Evolutionary conservation across 179 eudicot species (phyloP), one percentile per base, ranked within the genome.

Genomic region (Corrigiola litoralis): DNA sequence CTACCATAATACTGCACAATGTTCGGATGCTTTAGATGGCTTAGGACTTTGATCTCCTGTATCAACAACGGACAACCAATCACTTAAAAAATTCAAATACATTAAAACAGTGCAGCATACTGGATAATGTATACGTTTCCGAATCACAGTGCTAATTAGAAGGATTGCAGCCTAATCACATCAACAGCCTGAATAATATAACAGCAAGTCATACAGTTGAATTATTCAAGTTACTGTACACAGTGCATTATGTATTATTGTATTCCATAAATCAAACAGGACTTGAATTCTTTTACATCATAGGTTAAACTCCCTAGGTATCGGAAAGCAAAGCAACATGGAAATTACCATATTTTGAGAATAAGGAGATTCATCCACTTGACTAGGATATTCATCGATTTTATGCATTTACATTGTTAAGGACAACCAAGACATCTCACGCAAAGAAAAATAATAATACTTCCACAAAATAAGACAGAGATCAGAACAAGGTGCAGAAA

Each of bases 1-100:
- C 97, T 82, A 8, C 99, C 97, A 69, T 80, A 83, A 70, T 90
- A 94, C 68, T 80, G 87, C 54, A 94, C 99, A 38, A 94, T 90
- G 76, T 94, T 94, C 67, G 85, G 84, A 76, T 94, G 99, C 77
- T 88, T 82, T 56, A 94, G 70, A 12, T 82, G 77, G 65, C 82
- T 82, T 37, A 94, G 91, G 69, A 88, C 83, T 72, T 82, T 81
- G 38, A 94, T 94, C 77, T 94, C 99, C 99, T 94, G 80, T 57
- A 71, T 38, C 46, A 75, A 31, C 34, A 63, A 45, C 16, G 16
- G 46, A 24, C 47, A 60, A 6, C 40, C n/a, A 38, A 20, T 56
- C 47, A 42, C 29, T 48, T 4, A 18, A 34, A 0, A 34, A 25
- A 32, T 24, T 41, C 61, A 45, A 50, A 56, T 34, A 61, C 38